Conservation (phyloP, 2,329 filamentous ascomycete genomes). For the Ophiosphaerella herpotricha region DNA sequence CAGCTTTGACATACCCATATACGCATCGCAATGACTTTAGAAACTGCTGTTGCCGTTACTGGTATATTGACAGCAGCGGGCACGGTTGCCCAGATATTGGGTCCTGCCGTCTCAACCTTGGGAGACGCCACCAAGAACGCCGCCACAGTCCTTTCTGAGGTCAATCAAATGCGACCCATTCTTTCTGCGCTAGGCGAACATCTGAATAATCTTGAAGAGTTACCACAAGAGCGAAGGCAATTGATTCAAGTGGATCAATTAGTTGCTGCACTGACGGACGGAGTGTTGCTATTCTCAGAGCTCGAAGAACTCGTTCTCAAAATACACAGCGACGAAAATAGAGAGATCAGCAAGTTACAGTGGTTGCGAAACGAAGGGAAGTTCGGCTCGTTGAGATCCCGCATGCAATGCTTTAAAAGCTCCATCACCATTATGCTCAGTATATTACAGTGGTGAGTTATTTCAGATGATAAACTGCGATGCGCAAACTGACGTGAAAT, state of each 20-base stretch:
- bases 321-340: not conserved
- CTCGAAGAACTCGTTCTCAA: constrained; percentile 19
- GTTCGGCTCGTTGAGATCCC: not conserved
- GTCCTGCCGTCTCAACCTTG: constrained; percentile 7
- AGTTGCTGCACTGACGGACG: constrained; percentile 10
- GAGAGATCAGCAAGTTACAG: not conserved
- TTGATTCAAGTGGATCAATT: constrained; percentile 15
- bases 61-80: constrained; percentile 12
- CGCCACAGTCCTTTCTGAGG: constrained; percentile 4
- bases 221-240: not conserved
- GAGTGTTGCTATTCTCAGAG: constrained; percentile 13
- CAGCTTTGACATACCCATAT: too few species aligned
- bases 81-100: constrained; percentile 11
- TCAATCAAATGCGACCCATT: constrained; percentile 7
- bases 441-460: constrained; percentile 15
- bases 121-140: constrained; percentile 7
- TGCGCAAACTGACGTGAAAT: not conserved
- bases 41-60: constrained; percentile 12
- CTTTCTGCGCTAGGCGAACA: constrained; percentile 1
- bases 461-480: not conserved
- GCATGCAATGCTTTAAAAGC: constrained; percentile 7
- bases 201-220: not conserved
- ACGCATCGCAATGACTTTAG: constrained; percentile 1
- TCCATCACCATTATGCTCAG: constrained; percentile 11
- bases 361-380: constrained; percentile 9